phyloP scores from a whole-genome alignment of 1,284 basidiomycete genomes.

The Trichosporon coremiiforme region DNA sequence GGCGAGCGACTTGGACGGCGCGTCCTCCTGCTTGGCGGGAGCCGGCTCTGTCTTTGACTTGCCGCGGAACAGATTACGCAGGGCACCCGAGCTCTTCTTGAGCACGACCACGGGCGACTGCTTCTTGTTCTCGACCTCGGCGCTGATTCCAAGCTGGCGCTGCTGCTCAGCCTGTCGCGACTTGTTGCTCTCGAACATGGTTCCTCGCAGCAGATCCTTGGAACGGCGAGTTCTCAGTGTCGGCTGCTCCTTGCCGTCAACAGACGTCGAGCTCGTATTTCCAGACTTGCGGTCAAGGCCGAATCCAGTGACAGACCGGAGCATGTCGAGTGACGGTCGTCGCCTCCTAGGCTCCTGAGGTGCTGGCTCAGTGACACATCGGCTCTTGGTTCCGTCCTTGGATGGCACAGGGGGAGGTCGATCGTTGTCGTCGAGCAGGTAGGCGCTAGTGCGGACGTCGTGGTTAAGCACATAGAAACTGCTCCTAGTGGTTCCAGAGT shows the following conservation, averaged over 20 bases:
- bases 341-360: constrained; percentile 13
- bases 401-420: constrained; percentile 12
- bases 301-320: constrained; percentile 19
- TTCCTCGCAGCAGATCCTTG: constrained; percentile 35
- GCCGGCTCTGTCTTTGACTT: constrained; percentile 48
- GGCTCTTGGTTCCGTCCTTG: constrained; percentile 12
- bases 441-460: constrained; percentile 8
- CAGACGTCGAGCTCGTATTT: constrained; percentile 10
- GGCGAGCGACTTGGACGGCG: constrained; percentile 10
- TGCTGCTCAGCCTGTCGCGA: constrained; percentile 40
- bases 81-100: constrained; percentile 53
- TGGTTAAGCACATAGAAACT: constrained; percentile 13
- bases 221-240: constrained; percentile 35
- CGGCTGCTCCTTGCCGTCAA: constrained; percentile 26
- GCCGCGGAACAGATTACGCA: constrained; percentile 54
- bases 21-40: not conserved
- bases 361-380: not conserved
- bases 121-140: constrained; percentile 28
- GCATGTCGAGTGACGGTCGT: constrained; percentile 20
- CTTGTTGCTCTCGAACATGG: constrained; percentile 33
- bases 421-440: constrained; percentile 18
- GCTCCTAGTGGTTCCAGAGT: constrained; percentile 4
- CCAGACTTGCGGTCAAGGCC: constrained; percentile 13
- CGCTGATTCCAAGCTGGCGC: constrained; percentile 35
- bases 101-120: constrained; percentile 43